Conservation (phyloP, 495 filamentous ascomycete genomes). For the Neurospora tetraspora region DNA sequence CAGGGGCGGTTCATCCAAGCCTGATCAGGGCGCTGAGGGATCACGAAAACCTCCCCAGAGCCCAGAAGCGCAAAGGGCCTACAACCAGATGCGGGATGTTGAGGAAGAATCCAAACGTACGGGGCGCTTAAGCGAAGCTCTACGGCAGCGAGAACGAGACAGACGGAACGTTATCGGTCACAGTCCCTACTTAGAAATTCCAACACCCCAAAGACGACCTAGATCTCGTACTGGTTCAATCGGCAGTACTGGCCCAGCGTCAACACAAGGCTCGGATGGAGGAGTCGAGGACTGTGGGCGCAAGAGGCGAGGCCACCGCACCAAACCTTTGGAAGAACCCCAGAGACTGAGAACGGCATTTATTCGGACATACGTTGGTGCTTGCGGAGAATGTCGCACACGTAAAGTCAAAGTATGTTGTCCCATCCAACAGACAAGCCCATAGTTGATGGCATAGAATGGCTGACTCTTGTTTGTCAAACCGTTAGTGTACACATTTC, state of each 20-base stretch:
- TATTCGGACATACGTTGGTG: constrained; percentile 16
- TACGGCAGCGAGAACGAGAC: neutral
- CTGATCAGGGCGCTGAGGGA: neutral
- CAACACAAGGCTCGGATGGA: neutral
- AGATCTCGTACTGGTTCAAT: neutral
- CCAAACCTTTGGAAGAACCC: constrained; percentile 6
- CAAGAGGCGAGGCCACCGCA: constrained; percentile 8
- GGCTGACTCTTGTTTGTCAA: neutral
- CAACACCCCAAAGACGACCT: neutral
- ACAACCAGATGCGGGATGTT: constrained; percentile 21
- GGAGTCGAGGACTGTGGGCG: neutral
- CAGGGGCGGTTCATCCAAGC: neutral
- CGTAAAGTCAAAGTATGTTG: constrained; percentile 17
- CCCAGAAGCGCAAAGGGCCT: constrained; percentile 24
- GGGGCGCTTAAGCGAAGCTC: neutral
- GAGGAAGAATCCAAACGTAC: constrained; percentile 8
- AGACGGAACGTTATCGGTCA: neutral
- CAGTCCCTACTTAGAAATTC: neutral
- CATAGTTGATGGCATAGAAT: neutral
- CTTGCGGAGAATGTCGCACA: constrained; percentile 13
- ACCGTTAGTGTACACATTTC: constrained; percentile 7
- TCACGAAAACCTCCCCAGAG: constrained; percentile 9
- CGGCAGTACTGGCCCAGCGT: neutral
- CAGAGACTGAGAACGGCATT: constrained; percentile 13
- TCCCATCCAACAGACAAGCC: neutral